Conservation (phyloP, 2,329 filamentous ascomycete species). For the Aspergillus melleus region DNA sequence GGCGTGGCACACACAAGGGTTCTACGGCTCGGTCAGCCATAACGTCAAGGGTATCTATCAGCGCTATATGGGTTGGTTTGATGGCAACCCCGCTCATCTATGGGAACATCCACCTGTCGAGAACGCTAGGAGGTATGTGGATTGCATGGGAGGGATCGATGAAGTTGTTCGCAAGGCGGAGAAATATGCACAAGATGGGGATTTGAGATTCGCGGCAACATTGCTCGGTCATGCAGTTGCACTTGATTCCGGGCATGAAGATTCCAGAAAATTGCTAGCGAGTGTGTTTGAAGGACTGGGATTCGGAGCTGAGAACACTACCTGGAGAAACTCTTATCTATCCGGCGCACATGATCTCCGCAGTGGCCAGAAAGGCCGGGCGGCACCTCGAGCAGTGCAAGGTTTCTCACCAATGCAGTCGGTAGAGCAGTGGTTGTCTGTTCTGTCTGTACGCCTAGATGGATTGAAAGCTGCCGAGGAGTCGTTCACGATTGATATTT, state of each 20-base stretch:
- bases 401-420: constrained; percentile 8
- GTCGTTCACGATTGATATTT: constrained; percentile 17
- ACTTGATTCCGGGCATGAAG: constrained; percentile 17
- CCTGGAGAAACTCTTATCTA: constrained; percentile 46
- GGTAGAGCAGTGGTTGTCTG: constrained; percentile 21
- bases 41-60: constrained; percentile 45
- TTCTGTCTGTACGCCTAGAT: constrained; percentile 21
- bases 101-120: constrained; percentile 39
- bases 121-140: constrained; percentile 37
- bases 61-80: constrained; percentile 35
- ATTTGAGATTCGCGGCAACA: constrained; percentile 43
- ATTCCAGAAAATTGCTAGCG: constrained; percentile 26
- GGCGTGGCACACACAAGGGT: constrained; percentile 35
- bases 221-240: constrained; percentile 39
- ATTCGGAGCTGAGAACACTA: constrained; percentile 41
- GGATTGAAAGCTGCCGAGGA: constrained; percentile 10
- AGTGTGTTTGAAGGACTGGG: constrained; percentile 36
- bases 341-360: constrained; percentile 32
- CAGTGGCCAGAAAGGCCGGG: not conserved
- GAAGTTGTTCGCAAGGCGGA: constrained; percentile 31
- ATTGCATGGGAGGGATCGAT: constrained; percentile 39
- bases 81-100: constrained; percentile 35
- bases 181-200: constrained; percentile 26
- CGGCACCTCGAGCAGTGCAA: constrained; percentile 2
- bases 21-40: constrained; percentile 40